Evolutionary conservation across 2,329 filamentous ascomycete genomes (phyloP).

Genomic region (Aspergillus ochraceoroseus): DNA sequence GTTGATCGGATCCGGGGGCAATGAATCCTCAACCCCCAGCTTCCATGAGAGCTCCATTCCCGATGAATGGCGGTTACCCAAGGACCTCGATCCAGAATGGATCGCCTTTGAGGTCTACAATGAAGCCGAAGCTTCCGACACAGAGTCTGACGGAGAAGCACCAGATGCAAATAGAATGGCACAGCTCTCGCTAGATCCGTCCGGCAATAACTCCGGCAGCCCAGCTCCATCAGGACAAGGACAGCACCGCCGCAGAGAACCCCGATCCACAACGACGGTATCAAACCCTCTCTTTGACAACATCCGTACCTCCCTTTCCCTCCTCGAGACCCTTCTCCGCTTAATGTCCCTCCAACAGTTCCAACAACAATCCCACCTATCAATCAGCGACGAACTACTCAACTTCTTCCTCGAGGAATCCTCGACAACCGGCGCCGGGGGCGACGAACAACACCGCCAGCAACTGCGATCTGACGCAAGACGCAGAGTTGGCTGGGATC

Average conservation of each 20-base stretch:
- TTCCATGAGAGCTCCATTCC: conserved; percentile 32
- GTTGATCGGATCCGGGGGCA: conserved; percentile 25
- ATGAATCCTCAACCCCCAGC: conserved; percentile 7
- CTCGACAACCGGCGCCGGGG: conserved; percentile 61
- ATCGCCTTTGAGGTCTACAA: conserved; percentile 81
- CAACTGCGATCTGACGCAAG: conserved; percentile 57
- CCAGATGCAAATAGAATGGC: conserved; percentile 46
- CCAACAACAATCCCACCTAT: conserved; percentile 81
- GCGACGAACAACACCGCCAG: conserved; percentile 57
- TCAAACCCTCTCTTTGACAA: conserved; percentile 49
- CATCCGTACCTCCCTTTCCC: conserved; percentile 66
- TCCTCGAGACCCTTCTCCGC: conserved; percentile 83
- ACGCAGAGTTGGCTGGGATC: conserved; percentile 63
- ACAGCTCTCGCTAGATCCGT: conserved; percentile 42
- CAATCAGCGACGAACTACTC: conserved; percentile 81
- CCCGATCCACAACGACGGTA: conserved; percentile 28
- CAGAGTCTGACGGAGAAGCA: conserved; percentile 45
- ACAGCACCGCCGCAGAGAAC: not conserved
- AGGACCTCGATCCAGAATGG: conserved; percentile 82
- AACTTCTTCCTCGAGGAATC: conserved; percentile 77
- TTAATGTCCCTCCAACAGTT: conserved; percentile 85
- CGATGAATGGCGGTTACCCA: conserved; percentile 59
- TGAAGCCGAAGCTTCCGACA: conserved; percentile 56
- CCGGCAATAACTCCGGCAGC: conserved; percentile 26
- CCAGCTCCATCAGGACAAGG: conserved; percentile 26